Conservation (phyloP, 257 asterid genomes). For the Rubia yunnanensis region DNA sequence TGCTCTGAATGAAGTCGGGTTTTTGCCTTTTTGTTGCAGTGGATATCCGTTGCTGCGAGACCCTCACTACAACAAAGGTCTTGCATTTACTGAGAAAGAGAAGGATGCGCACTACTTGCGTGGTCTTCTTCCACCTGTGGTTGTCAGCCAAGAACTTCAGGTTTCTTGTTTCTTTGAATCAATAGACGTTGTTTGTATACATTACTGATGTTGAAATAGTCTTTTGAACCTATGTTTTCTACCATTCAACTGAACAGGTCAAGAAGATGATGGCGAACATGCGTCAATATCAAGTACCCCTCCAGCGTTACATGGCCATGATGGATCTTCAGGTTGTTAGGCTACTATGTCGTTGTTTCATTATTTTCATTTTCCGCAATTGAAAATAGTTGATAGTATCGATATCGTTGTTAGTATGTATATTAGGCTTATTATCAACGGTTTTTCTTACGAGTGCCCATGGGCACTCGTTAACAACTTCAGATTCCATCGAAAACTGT, state of each 20-base stretch:
- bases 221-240: slow-evolving; percentile 1
- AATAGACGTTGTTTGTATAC: background rate
- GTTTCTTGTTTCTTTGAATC: slow-evolving; percentile 20
- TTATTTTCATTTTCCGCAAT: background rate
- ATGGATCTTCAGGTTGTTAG: slow-evolving; percentile 94
- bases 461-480: too few species aligned
- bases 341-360: background rate
- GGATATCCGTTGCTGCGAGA: slow-evolving; percentile 96
- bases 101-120: slow-evolving; percentile 93
- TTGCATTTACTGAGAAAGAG: slow-evolving; percentile 81
- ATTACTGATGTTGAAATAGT: background rate
- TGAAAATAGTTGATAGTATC: background rate
- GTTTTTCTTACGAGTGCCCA: too few species aligned
- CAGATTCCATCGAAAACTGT: too few species aligned
- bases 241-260: slow-evolving; percentile 34
- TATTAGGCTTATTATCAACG: too few species aligned
- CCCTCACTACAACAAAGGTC: slow-evolving; percentile 97
- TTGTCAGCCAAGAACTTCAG: slow-evolving; percentile 74
- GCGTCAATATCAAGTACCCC: slow-evolving; percentile 90
- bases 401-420: background rate
- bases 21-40: slow-evolving; percentile 34
- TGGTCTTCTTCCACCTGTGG: slow-evolving; percentile 95
- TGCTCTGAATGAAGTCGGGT: background rate
- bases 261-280: slow-evolving; percentile 89
- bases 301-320: slow-evolving; percentile 99